Conservation (phyloP, 768 basidiomycete genomes). For the Tylopilus balloui region DNA sequence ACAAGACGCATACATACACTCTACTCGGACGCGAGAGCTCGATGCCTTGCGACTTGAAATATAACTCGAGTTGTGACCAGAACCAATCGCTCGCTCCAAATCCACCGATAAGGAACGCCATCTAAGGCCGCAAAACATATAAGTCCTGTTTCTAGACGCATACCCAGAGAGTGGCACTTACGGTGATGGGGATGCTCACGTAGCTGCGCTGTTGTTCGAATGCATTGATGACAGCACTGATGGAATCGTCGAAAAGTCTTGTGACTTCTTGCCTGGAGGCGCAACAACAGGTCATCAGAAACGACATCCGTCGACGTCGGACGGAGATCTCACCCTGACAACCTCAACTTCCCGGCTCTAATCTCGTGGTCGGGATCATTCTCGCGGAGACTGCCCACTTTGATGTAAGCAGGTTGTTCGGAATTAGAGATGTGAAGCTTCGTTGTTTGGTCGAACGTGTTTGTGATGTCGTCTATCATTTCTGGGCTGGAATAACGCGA, state of each 20-base stretch:
- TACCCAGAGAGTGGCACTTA: constrained; percentile 9
- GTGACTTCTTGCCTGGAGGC: constrained; percentile 33
- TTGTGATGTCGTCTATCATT: constrained; percentile 30
- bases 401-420: constrained; percentile 33
- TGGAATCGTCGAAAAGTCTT: constrained; percentile 40
- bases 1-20: constrained; percentile 36
- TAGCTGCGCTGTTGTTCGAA: constrained; percentile 27
- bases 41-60: constrained; percentile 33
- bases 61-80: constrained; percentile 37
- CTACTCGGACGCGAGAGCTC: constrained; percentile 44
- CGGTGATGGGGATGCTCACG: constrained; percentile 26
- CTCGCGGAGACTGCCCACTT: constrained; percentile 35
- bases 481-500: constrained; percentile 28
- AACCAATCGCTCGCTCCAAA: constrained; percentile 45
- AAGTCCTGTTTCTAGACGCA: neutral
- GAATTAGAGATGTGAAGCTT: constrained; percentile 37
- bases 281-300: neutral
- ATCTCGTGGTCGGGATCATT: constrained; percentile 31
- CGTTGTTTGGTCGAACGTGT: constrained; percentile 33
- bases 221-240: constrained; percentile 29
- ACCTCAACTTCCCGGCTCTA: constrained; percentile 30
- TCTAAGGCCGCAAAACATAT: neutral
- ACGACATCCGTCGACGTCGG: neutral
- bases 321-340: constrained; percentile 28
- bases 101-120: constrained; percentile 45